Evolutionary conservation across 352 stramenopile species (phyloP), one percentile per base, ranked within the genome.

Genomic region (Pilasporangium apinafurcum): DNA sequence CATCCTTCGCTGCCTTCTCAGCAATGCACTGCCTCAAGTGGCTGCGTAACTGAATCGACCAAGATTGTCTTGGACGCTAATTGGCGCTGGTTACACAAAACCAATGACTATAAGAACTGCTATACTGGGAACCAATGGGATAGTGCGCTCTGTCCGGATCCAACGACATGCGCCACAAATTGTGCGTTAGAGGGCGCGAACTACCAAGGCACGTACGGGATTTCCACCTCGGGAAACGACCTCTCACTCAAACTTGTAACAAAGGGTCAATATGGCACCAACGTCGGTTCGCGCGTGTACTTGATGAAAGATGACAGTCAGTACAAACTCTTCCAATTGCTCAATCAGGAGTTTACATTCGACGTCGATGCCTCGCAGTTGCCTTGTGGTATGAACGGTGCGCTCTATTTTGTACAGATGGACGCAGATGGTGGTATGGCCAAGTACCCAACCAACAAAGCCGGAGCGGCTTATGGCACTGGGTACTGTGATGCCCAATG

Each of bases 361-460:
- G 70, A 83, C 21, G 68, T 87, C 6, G 75, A 87, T 49, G 75
- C 79, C 18, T 85, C 71, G 2, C 57, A 78, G 26, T 56, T 85
- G 6, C 66, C 68, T 0, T 87, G 75, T n/a, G 75, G 75, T 5
- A 52, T 81, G 36, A 87, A 87, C 41, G 75, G 75, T 21, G 75
- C 75, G n/a, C 59, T 87, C 10, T 87, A 87, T 58, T 87, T 87
- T 27, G 75, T 87, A 28, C 58, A 83, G 44, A 87, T 87, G 72
- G 66, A 83, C 33, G 54, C 43, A 1, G 74, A 86, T 32, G 74
- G 74, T 42, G 70, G 74, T 28, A 69, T 41, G 28, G n/a, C 48
- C 24, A 63, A 59, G 16, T 77, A 66, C 36, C 44, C 69, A 13
- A 37, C 29, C 32, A 88, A 88, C 53, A 52, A 53, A 4, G 76